Base-by-base conservation (phyloP, 352 stramenopile species). In the Poterioochromonas sp. region DNA sequence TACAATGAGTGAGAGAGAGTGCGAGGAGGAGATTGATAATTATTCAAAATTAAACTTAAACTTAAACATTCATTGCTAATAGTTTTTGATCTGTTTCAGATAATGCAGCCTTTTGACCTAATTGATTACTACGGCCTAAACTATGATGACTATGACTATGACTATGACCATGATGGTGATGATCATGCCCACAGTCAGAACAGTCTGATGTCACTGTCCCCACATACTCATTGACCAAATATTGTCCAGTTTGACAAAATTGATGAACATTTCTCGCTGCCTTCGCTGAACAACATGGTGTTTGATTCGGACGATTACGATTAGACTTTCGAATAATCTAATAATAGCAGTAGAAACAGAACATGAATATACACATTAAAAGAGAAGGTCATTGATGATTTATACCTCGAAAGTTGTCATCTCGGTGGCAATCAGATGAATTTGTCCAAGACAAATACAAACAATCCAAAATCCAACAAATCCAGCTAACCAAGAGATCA, bases 381-480 rank as follows among this genome's bases (percentile, higher is more conserved):
- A 26, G 15, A 26, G 47, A 26, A 26, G 15, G 47, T 15, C 47
- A 15, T 15, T 26, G 47, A 58, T 58, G 15, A 26, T 58, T 15
- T 58, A 15, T 32, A 74, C 65, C 37, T 74, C 40, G 53, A 58
- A 74, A 32, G 65, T 58, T 12, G 65, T 74, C 40, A 37, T 74
- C n/a, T 74, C 65, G 1, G n/a, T 5, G 8, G 43, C 43, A 18
- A 74, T 37, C 65, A 74, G 49, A 15, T 29, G 5, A 8, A 74
- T 12, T 37, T 74, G 65, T 11, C 12, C 65, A 0, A 12, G 5
- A 18, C 2, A 71, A 3, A 71, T 22, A 8, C 2, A 41, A 29
- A 8, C 29, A 47, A 71, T 71, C 62, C 62, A 71, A 22, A 71
- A 8, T 3, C 5, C 5, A 26, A 2, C 5, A 22, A 43, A 71